These are phyloP conservation scores for Mariannaea elegans DNA, from an alignment of 2,329 filamentous ascomycete species.

Conservation along the genomic window DNA sequence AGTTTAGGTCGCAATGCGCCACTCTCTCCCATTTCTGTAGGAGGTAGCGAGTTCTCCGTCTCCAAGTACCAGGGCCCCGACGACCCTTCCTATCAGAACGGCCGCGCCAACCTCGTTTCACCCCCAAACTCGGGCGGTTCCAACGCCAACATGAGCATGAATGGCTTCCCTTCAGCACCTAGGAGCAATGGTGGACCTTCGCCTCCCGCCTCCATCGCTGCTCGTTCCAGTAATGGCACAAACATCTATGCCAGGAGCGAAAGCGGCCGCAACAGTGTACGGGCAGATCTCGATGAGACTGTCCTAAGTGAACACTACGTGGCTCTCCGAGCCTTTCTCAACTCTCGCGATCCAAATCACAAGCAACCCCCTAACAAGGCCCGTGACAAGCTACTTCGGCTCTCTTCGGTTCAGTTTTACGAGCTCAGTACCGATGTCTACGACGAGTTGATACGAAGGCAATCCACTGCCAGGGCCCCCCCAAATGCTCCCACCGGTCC, in stretches of 20 bases:
- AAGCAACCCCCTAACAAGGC: slow-evolving; percentile 85
- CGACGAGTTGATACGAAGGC: slow-evolving; percentile 90
- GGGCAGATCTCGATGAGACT: slow-evolving; percentile 67
- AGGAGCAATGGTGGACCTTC: slow-evolving; percentile 74
- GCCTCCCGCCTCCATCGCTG: slow-evolving; percentile 87
- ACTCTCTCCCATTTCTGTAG: slow-evolving; percentile 83
- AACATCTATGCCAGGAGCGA: slow-evolving; percentile 71
- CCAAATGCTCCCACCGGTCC: slow-evolving; percentile 62
- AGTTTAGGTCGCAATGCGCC: slow-evolving; percentile 73
- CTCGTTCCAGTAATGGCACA: slow-evolving; percentile 83
- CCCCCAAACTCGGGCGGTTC: slow-evolving; percentile 74
- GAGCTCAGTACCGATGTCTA: slow-evolving; percentile 98
- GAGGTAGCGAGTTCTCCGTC: slow-evolving; percentile 84
- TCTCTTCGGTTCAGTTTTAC: slow-evolving; percentile 93
- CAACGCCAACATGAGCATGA: slow-evolving; percentile 66
- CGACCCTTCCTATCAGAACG: slow-evolving; percentile 62
- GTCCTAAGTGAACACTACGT: slow-evolving; percentile 83
- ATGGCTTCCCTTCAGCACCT: slow-evolving; percentile 65
- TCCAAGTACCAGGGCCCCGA: slow-evolving; percentile 70
- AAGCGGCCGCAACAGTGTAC: slow-evolving; percentile 66
- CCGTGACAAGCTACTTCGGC: slow-evolving; percentile 89
- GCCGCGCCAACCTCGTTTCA: slow-evolving; percentile 69
- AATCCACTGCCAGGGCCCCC: slow-evolving; percentile 69
- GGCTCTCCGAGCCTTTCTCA: slow-evolving; percentile 79
- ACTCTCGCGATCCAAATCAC: slow-evolving; percentile 78